phyloP scores from a whole-genome alignment of 2,329 filamentous ascomycete species.

The Chalaropsis thielavioides region DNA sequence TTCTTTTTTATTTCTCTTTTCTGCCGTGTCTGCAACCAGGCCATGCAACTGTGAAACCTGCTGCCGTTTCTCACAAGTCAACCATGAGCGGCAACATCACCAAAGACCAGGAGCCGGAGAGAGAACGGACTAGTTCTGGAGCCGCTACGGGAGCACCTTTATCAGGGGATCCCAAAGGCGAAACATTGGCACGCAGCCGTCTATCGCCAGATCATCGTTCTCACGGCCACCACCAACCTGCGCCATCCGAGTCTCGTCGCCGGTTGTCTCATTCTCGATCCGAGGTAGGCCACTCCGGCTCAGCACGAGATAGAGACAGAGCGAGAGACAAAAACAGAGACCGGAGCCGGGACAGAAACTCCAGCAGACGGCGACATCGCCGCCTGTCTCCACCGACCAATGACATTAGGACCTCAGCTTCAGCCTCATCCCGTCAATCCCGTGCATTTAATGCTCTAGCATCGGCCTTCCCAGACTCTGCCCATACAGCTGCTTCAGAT shows the following conservation, averaged over 20 bases:
- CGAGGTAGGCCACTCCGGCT: background rate
- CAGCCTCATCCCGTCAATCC: conserved; percentile 8
- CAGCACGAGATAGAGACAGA: background rate
- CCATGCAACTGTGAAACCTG: background rate
- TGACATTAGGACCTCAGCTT: background rate
- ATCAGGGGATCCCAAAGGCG: background rate
- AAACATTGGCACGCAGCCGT: background rate
- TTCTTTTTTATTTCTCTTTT: background rate
- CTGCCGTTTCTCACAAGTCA: background rate
- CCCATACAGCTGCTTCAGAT: background rate
- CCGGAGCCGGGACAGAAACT: conserved; percentile 2
- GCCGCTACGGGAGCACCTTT: background rate
- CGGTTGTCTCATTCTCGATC: background rate
- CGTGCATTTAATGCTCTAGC: background rate
- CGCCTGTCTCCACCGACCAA: conserved; percentile 1
- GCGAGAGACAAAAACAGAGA: conserved; percentile 8
- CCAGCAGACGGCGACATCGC: conserved; percentile 5
- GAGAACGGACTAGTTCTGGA: background rate
- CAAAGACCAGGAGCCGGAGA: background rate
- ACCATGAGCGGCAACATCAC: background rate
- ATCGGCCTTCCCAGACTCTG: background rate
- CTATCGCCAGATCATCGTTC: background rate
- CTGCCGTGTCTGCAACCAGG: background rate
- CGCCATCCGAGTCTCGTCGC: background rate
- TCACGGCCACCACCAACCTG: background rate